These are phyloP conservation scores for Striga hermonthica DNA, from an alignment of 305 asterid genomes.

Conservation along the genomic window DNA sequence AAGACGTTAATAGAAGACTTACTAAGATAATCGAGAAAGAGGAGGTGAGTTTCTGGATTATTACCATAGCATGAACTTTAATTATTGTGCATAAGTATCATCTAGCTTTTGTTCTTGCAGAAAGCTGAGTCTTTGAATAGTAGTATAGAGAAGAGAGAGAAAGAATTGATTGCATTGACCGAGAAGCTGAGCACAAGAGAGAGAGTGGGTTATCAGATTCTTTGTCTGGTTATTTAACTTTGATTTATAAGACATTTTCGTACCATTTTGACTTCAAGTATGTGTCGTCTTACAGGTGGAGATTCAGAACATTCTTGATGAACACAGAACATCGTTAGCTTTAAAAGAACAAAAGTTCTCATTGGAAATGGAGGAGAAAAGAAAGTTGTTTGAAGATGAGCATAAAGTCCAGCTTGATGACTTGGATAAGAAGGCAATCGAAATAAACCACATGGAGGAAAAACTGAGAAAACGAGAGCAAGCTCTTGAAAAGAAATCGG, in stretches of 20 bases:
- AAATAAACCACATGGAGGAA: constrained; percentile 60
- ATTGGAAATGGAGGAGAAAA: constrained; percentile 54
- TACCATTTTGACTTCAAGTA: constrained; percentile 14
- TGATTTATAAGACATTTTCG: not conserved
- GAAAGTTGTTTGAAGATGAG: constrained; percentile 56
- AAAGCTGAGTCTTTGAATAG: constrained; percentile 49
- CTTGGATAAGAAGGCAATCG: constrained; percentile 54
- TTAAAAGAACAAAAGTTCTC: constrained; percentile 55
- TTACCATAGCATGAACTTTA: constrained; percentile 9
- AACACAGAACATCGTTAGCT: constrained; percentile 50
- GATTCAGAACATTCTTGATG: constrained; percentile 71
- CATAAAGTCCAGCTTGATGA: constrained; percentile 43
- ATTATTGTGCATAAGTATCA: constrained; percentile 7
- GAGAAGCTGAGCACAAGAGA: constrained; percentile 72
- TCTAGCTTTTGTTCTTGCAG: constrained; percentile 43
- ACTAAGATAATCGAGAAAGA: constrained; percentile 50
- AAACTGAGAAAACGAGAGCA: constrained; percentile 63
- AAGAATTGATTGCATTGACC: constrained; percentile 46
- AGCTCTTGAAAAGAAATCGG: constrained; percentile 58
- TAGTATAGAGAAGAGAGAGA: constrained; percentile 60
- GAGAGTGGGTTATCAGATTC: constrained; percentile 52
- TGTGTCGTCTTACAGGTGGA: constrained; percentile 53
- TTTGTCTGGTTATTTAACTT: constrained; percentile 17
- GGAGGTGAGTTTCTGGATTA: constrained; percentile 56
- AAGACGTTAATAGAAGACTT: constrained; percentile 47